phyloP scores from a whole-genome alignment of 2,329 filamentous ascomycete species.

The Fusarium luffae region DNA sequence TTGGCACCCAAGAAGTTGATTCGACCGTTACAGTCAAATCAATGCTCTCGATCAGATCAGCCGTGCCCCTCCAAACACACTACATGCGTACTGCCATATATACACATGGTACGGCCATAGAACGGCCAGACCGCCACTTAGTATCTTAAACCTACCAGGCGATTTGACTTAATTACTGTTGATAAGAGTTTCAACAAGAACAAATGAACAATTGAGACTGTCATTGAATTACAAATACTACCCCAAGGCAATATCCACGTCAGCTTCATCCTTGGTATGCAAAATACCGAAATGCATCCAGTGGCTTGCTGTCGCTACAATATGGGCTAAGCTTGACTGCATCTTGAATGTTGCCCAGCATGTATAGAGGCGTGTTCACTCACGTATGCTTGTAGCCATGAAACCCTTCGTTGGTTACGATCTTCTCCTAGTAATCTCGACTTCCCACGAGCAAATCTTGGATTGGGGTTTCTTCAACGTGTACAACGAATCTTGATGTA shows the following conservation, averaged over 20 bases:
- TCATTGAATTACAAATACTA: background rate
- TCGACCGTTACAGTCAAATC: background rate
- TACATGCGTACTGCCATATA: background rate
- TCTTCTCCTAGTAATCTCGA: background rate
- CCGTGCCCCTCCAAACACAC: conserved; percentile 12
- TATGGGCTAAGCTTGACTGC: background rate
- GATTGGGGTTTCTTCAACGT: background rate
- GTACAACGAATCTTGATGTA: conserved; percentile 1
- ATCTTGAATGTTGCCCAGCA: background rate
- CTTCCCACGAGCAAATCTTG: background rate
- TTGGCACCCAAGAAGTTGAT: background rate
- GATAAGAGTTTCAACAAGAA: background rate
- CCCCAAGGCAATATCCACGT: background rate
- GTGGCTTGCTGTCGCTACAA: background rate
- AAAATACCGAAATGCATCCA: background rate
- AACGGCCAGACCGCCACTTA: conserved; percentile 31
- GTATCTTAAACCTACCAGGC: background rate
- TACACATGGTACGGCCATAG: background rate
- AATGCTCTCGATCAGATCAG: conserved; percentile 14
- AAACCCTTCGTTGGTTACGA: background rate
- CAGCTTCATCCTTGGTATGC: background rate
- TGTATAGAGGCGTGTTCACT: background rate
- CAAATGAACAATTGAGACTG: background rate
- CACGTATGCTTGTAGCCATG: background rate
- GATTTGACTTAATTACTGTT: background rate